phyloP scores from a whole-genome alignment of 1,284 basidiomycete genomes.

The Fomes fomentarius region DNA sequence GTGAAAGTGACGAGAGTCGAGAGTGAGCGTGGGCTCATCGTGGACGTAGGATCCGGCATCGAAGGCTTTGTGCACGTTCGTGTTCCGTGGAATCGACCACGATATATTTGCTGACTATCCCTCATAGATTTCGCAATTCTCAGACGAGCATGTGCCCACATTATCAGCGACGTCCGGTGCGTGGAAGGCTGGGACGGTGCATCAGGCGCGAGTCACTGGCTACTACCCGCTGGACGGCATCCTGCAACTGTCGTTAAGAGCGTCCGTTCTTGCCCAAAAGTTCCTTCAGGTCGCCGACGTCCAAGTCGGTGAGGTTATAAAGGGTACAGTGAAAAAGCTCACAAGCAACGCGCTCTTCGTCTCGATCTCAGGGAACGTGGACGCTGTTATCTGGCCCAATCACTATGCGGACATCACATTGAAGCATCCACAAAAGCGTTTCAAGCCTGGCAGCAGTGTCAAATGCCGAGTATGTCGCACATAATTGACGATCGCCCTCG shows the following conservation, averaged over 20 bases:
- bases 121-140: conserved; percentile 87
- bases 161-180: conserved; percentile 73
- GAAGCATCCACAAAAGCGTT: conserved; percentile 92
- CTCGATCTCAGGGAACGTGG: conserved; percentile 82
- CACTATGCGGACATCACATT: conserved; percentile 95
- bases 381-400: conserved; percentile 92
- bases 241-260: conserved; percentile 84
- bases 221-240: conserved; percentile 89
- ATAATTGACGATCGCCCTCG: not conserved
- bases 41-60: conserved; percentile 64
- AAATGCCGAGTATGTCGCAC: conserved; percentile 76
- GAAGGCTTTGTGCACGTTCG: conserved; percentile 88
- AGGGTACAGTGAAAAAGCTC: conserved; percentile 84
- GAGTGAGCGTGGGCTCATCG: conserved; percentile 79
- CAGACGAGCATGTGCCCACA: conserved; percentile 87
- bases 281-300: conserved; percentile 90
- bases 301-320: conserved; percentile 81
- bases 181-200: conserved; percentile 81
- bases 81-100: conserved; percentile 12
- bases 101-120: not conserved
- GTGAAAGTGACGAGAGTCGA: conserved; percentile 80
- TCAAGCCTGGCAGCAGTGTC: conserved; percentile 83
- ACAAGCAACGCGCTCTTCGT: conserved; percentile 84
- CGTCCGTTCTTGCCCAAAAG: conserved; percentile 83
- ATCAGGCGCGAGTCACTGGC: conserved; percentile 90